phyloP scores from a whole-genome alignment of 2,329 filamentous ascomycete genomes.

The Atkinsonella hypoxylon region DNA sequence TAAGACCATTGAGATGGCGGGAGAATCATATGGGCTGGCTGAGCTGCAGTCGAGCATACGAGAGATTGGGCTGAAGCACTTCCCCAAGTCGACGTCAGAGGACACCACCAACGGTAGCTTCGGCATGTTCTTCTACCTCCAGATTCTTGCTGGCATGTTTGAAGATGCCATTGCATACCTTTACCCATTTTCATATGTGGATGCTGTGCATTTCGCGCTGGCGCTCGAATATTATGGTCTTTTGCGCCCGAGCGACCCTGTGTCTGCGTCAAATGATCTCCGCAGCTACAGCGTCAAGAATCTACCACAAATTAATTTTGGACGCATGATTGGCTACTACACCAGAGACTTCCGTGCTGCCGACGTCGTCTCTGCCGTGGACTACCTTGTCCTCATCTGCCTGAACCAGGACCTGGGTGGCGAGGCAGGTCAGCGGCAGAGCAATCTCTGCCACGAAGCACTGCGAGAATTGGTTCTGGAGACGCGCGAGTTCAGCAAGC shows the following conservation, averaged over 20 bases:
- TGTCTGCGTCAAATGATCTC: slow-evolving; percentile 59
- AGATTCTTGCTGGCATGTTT: slow-evolving; percentile 83
- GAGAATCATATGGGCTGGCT: slow-evolving; percentile 50
- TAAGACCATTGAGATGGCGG: slow-evolving; percentile 50
- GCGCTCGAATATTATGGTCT: slow-evolving; percentile 82
- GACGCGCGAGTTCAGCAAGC: slow-evolving; percentile 85
- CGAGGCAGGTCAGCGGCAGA: slow-evolving; percentile 63
- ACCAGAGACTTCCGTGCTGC: slow-evolving; percentile 91
- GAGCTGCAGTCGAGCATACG: slow-evolving; percentile 69
- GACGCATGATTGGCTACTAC: slow-evolving; percentile 86
- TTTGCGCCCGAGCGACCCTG: slow-evolving; percentile 74
- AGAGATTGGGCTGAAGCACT: slow-evolving; percentile 86
- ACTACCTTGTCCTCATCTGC: slow-evolving; percentile 86
- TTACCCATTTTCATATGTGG: slow-evolving; percentile 82
- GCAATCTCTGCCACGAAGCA: slow-evolving; percentile 78
- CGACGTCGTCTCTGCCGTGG: slow-evolving; percentile 77
- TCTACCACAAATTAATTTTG: slow-evolving; percentile 82
- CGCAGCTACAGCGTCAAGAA: slow-evolving; percentile 54
- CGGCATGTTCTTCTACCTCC: slow-evolving; percentile 87
- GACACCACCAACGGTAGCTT: slow-evolving; percentile 63
- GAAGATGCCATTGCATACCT: slow-evolving; percentile 88
- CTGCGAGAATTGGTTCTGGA: slow-evolving; percentile 92
- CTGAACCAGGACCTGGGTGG: slow-evolving; percentile 76
- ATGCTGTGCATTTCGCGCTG: slow-evolving; percentile 89
- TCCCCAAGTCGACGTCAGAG: slow-evolving; percentile 69